Conservation (phyloP, 257 asterid species). For the Solanum okadae region DNA sequence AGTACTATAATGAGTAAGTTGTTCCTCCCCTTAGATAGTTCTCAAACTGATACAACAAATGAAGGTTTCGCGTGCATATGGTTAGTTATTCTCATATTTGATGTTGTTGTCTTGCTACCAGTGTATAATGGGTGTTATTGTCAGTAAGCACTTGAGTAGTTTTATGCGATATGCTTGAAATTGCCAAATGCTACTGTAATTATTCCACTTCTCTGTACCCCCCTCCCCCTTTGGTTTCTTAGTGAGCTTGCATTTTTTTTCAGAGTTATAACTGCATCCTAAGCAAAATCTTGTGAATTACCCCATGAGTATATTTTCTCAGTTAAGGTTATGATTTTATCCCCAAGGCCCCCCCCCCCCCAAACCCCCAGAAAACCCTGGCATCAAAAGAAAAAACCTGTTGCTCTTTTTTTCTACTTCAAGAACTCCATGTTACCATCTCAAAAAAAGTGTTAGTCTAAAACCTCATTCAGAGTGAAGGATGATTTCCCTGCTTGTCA, state of each 20-base stretch:
- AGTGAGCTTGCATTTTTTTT: background rate
- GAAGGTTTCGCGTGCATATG: background rate
- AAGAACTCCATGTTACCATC: background rate
- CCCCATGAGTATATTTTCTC: background rate
- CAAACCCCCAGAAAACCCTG: background rate
- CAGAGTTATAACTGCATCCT: background rate
- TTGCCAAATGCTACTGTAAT: background rate
- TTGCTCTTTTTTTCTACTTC: background rate
- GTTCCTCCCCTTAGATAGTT: background rate
- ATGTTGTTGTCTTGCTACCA: background rate
- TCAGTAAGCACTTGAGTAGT: background rate
- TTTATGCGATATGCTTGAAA: background rate
- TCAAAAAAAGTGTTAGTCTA: background rate
- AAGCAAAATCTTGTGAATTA: background rate
- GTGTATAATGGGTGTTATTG: background rate
- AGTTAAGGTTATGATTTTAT: background rate
- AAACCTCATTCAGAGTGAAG: background rate
- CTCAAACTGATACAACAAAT: background rate
- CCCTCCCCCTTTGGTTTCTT: background rate
- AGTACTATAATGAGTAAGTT: slow-evolving; percentile 59
- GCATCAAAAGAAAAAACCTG: background rate
- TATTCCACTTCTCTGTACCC: background rate
- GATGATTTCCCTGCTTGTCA: background rate
- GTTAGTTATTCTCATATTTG: background rate
- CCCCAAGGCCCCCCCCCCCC: background rate